These are phyloP conservation scores for Fagus crenata DNA, from an alignment of 306 rosid genomes.

Conservation along the genomic window DNA sequence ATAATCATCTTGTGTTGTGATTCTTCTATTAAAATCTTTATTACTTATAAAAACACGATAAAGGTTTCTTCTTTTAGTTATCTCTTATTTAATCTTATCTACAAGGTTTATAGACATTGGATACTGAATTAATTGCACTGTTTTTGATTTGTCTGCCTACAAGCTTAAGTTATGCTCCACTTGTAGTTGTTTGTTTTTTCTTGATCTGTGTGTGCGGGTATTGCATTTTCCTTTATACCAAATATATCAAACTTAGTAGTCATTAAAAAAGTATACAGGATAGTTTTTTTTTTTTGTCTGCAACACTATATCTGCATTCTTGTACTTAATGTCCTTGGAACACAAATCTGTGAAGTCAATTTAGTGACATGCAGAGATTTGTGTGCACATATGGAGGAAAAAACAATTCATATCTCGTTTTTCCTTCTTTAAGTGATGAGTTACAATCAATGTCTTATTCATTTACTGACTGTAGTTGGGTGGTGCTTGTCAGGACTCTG, in stretches of 20 bases:
- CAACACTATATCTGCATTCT: not conserved
- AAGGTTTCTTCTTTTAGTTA: conserved; percentile 22
- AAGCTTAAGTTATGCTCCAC: not conserved
- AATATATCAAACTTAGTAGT: not conserved
- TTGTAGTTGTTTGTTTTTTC: not conserved
- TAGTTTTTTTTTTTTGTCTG: not conserved
- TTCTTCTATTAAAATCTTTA: too few species aligned
- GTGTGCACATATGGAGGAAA: not conserved
- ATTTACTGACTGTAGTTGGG: conserved; percentile 24
- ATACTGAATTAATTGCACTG: not conserved
- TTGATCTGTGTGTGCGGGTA: too few species aligned
- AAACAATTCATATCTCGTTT: not conserved
- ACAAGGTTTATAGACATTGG: not conserved
- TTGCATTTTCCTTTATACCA: not conserved
- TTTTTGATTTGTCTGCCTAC: not conserved
- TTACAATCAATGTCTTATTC: conserved; percentile 10
- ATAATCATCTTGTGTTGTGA: too few species aligned
- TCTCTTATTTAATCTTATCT: not conserved
- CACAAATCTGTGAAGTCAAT: not conserved
- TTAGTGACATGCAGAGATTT: not conserved
- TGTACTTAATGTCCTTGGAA: not conserved
- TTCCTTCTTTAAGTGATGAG: not conserved
- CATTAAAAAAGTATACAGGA: not conserved
- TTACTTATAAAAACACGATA: too few species aligned
- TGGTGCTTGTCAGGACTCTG: conserved; percentile 74